Evolutionary conservation across 495 filamentous ascomycete genomes (phyloP).

Genomic region (Bryoglossum gracile): DNA sequence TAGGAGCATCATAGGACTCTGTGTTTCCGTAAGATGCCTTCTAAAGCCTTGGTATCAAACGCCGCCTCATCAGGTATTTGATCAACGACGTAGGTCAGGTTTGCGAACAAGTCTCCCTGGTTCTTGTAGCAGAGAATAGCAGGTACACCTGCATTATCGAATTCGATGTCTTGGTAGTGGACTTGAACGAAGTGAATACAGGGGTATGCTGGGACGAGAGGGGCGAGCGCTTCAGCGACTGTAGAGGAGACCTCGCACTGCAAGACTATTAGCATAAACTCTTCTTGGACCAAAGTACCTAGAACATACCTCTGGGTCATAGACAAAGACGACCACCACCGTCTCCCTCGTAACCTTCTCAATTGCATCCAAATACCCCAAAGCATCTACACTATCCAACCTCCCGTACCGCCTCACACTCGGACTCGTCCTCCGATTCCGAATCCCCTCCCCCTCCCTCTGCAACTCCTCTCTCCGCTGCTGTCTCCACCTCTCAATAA

Average conservation of each 20-base stretch:
- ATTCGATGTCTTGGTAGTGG: constrained; percentile 88
- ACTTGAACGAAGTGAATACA: constrained; percentile 83
- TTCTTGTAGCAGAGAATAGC: constrained; percentile 83
- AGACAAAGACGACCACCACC: constrained; percentile 90
- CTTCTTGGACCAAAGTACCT: too few species aligned
- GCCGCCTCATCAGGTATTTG: constrained; percentile 67
- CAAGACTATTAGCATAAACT: too few species aligned
- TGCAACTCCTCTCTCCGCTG: constrained; percentile 66
- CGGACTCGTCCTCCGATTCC: constrained; percentile 56
- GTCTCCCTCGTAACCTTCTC: constrained; percentile 78
- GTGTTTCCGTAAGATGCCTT: constrained; percentile 39
- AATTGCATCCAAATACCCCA: constrained; percentile 89
- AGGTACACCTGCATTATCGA: constrained; percentile 82
- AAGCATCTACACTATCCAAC: constrained; percentile 78
- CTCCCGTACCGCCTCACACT: constrained; percentile 69
- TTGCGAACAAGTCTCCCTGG: constrained; percentile 81
- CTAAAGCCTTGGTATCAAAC: constrained; percentile 44
- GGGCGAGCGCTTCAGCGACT: constrained; percentile 68
- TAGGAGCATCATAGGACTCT: constrained; percentile 33
- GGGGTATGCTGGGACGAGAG: constrained; percentile 60
- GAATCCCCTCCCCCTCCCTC: constrained; percentile 34
- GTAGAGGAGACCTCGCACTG: constrained; percentile 68
- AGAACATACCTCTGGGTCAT: constrained; percentile 77
- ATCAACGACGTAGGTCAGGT: constrained; percentile 75
- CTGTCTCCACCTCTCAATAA: constrained; percentile 77